Base-by-base conservation (phyloP, 2,329 filamentous ascomycete species). In the Nigrospora osmanthi region DNA sequence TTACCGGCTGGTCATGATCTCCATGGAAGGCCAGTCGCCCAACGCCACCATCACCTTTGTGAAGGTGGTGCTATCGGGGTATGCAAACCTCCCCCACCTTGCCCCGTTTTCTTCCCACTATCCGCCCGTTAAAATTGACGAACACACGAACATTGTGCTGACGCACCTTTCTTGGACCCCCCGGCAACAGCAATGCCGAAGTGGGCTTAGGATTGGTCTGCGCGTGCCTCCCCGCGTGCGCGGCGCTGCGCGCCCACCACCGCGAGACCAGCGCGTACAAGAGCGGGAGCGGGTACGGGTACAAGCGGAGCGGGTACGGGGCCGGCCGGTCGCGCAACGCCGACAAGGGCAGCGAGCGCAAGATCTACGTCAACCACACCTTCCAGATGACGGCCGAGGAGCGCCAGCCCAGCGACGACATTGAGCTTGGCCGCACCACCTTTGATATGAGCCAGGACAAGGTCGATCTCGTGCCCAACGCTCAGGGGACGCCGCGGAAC, bases 181-280 rank as follows among this genome's bases (percentile, higher is more conserved):
- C n/a, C n/a, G n/a, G 2, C 4, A 28, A 19, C 32, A 51, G 55
- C 6, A 63, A 62, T 32, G 61, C 61, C 17, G 60, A 63, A 40
- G 52, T 52, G 1, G 58, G 57, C 17, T 57, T 63, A 16, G 60
- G 59, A 3, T 51, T 63, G 14, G 60, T 62, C 16, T 62, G 58
- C 43, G 52, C 59, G 2, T 63, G 60, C 35, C 48, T 63, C 1
- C 60, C 58, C 0, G 54, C 58, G n/a, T 42, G 55, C 15, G 61
- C 54, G 32, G 50, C 52, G 2, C 46, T 59, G 44, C 52, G 52
- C 4, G 56, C 56, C 13, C 48, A 54, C 0, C 61, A 56, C 34
- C 52, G 51, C 4, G n/a, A 52, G 37, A 10, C 11, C 51, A 59
- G 12, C 15, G 33, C 37, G 52, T 6, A 10, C 4, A 28, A 28